Evolutionary conservation across 495 filamentous ascomycete genomes (phyloP), one percentile per base, ranked within the genome.

Genomic region (Cryomyces antarcticus): DNA sequence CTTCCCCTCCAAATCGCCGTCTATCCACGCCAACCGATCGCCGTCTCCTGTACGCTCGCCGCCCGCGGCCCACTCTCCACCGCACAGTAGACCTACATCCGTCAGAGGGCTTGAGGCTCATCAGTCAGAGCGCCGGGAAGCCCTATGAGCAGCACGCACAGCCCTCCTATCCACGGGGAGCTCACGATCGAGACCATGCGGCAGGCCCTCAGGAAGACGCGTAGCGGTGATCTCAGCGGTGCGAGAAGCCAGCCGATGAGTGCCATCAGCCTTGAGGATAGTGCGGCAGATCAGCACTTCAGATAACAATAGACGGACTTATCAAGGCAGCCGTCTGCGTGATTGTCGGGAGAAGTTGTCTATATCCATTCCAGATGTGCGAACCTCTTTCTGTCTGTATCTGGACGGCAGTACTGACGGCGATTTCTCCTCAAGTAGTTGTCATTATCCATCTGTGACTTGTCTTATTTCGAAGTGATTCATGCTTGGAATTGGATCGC

Each of bases 111-210:
- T 73, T 9, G 80, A 82, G 38, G 59, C 38, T 24, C 17, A 2
- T 24, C 17, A 24, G 17, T 24, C 17, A 35, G 12, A 12, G 33
- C 33, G 7, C 78, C 4, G 10, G 13, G 2, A 50, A 56, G 49
- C 37, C 52, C 71, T 11, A 65, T 58, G n/a, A 56, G 59, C 13
- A 60, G 50, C 41, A 50, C 62, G 36, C 52, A 54, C 30, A 57
- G 48, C 39, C 53, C 62, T 12, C 49, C 57, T 38, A 45, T 49
- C 13, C 70, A 65, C 28, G 79, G 81, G 0, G 85, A 92, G 48
- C 59, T 93, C 33, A 78, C 73, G 28, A 76, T 94, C 44, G 83
- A 94, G 63, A 93, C 85, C 6, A 89, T 94, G 85, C 68, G 75
- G 39, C 83, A 93, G 61, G 83, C 86, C 17, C 64, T 88, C 57